Conservation (phyloP, 2,329 filamentous ascomycete genomes). For the Blastomyces emzantsi region DNA sequence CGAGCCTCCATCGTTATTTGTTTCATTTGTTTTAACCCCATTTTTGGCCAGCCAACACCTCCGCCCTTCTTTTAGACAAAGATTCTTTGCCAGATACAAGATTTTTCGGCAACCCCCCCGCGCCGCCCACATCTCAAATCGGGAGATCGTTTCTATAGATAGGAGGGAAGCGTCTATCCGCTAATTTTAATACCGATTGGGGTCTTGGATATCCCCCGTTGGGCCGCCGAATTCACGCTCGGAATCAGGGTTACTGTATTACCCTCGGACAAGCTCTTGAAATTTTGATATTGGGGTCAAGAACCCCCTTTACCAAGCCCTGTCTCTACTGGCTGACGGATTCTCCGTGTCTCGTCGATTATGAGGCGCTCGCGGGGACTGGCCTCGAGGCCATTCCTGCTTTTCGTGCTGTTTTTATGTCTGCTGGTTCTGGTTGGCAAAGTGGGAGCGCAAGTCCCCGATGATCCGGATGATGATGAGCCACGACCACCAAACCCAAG, state of each 20-base stretch:
- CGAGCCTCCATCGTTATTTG: not conserved
- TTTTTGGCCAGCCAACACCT: not conserved
- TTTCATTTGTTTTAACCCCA: not conserved
- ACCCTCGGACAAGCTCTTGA: not conserved
- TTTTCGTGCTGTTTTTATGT: conserved; percentile 18
- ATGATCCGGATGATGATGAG: conserved; percentile 18
- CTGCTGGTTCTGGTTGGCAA: conserved; percentile 16
- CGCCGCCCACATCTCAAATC: not conserved
- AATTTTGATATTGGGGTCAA: not conserved
- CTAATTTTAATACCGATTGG: not conserved
- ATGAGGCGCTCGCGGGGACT: conserved; percentile 12
- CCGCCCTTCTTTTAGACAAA: not conserved
- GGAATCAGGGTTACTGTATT: not conserved
- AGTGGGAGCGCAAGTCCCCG: conserved; percentile 15
- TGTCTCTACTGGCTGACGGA: not conserved
- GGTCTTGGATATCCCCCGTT: not conserved
- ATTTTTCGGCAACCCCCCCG: not conserved
- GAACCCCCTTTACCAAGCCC: not conserved
- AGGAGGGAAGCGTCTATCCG: not conserved
- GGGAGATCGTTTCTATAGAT: not conserved
- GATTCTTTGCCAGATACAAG: not conserved
- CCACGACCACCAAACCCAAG: not conserved
- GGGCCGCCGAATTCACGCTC: not conserved
- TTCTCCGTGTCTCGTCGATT: not conserved
- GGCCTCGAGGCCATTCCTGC: conserved; percentile 12